phyloP scores from a whole-genome alignment of 495 filamentous ascomycete species.

The Cercophora samala region DNA sequence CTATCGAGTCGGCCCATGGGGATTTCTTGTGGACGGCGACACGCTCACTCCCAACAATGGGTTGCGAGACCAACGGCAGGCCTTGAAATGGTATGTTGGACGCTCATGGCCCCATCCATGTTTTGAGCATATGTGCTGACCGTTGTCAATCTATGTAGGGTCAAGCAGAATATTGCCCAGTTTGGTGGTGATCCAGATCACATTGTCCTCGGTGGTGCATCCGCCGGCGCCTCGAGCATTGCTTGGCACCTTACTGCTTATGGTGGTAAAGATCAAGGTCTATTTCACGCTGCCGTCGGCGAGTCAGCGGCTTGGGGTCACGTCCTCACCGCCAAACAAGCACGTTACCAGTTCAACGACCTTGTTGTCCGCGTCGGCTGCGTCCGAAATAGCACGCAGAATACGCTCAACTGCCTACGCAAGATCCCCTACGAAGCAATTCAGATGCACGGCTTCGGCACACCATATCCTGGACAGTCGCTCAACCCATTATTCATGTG shows the following conservation, averaged over 20 bases:
- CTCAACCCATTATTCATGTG: slow-evolving; percentile 48
- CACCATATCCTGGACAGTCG: slow-evolving; percentile 50
- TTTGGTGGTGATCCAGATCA: slow-evolving; percentile 71
- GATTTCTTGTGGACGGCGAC: slow-evolving; percentile 61
- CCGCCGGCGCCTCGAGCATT: slow-evolving; percentile 63
- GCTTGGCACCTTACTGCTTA: slow-evolving; percentile 62
- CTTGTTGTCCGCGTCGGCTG: slow-evolving; percentile 59
- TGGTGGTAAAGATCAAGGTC: slow-evolving; percentile 24
- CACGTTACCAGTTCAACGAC: slow-evolving; percentile 63
- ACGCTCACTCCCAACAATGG: slow-evolving; percentile 60
- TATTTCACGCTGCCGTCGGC: slow-evolving; percentile 62
- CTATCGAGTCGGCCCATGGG: slow-evolving; percentile 65
- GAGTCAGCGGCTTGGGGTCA: slow-evolving; percentile 65
- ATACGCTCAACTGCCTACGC: slow-evolving; percentile 58
- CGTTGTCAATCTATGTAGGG: slow-evolving; percentile 28
- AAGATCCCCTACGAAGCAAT: slow-evolving; percentile 46
- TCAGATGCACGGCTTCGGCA: slow-evolving; percentile 51
- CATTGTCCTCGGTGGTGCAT: slow-evolving; percentile 63
- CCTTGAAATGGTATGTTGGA: slow-evolving; percentile 50
- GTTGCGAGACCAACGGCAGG: slow-evolving; percentile 63
- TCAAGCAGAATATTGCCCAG: slow-evolving; percentile 57
- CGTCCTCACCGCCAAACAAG: slow-evolving; percentile 55
- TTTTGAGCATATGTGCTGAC: neutral
- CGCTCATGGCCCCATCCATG: neutral
- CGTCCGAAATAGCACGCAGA: slow-evolving; percentile 18